phyloP scores from a whole-genome alignment of 2,329 filamentous ascomycete species.

The Sarocladium oryzae region DNA sequence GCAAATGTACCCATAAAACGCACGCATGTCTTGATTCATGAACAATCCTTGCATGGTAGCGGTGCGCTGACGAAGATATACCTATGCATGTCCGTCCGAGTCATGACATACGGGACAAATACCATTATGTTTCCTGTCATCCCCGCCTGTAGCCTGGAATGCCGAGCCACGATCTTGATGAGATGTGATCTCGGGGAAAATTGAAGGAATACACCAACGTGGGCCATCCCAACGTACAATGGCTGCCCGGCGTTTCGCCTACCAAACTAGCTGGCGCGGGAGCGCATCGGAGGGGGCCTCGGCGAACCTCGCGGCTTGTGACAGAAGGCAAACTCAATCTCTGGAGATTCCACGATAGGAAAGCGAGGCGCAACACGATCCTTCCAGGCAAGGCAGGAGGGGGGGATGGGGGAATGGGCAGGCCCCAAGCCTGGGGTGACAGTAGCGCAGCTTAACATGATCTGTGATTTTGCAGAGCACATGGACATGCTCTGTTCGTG shows the following conservation, averaged over 20 bases:
- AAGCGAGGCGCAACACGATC: neutral
- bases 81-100: too few relatives aligned
- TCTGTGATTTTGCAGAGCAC: neutral
- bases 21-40: too few relatives aligned
- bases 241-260: neutral
- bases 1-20: too few relatives aligned
- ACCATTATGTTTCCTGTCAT: neutral
- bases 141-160: neutral
- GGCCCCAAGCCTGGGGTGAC: neutral
- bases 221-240: neutral
- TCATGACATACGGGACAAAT: neutral
- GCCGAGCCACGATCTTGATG: neutral
- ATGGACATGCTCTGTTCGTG: too few relatives aligned
- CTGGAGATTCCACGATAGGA: constrained; percentile 5
- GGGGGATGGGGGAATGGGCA: neutral
- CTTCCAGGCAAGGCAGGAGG: neutral
- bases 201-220: neutral
- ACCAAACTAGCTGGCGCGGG: neutral
- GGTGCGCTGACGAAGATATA: too few relatives aligned
- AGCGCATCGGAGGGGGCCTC: neutral
- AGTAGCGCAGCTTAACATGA: neutral
- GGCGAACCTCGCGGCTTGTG: constrained; percentile 2
- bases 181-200: neutral
- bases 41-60: too few relatives aligned
- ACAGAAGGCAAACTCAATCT: neutral